A percentile compares a stretch with the other conserved stretches of the same genome.
Evolutionary conservation across 2,329 filamentous ascomycete species (phyloP).

Genomic region (Paraconiothyrium brasiliense): DNA sequence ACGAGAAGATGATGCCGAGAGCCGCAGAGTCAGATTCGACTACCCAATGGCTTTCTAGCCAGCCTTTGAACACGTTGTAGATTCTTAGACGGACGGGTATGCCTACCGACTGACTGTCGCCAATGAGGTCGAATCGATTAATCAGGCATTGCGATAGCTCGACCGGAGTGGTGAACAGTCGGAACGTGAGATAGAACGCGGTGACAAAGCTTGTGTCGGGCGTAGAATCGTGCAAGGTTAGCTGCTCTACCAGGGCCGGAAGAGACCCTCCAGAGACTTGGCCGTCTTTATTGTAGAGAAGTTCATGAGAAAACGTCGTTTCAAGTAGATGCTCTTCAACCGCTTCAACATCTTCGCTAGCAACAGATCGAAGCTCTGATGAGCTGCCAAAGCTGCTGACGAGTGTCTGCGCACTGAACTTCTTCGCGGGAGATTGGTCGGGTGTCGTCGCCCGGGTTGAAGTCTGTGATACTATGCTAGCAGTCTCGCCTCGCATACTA

Average conservation of each 20-base stretch:
- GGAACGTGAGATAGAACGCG: conserved; percentile 95
- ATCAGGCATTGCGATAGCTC: conserved; percentile 85
- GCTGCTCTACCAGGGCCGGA: conserved; percentile 88
- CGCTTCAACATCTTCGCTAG: conserved; percentile 80
- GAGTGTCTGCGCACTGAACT: conserved; percentile 67
- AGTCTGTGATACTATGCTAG: conserved; percentile 79
- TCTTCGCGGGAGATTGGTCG: conserved; percentile 66
- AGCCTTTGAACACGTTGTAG: conserved; percentile 96
- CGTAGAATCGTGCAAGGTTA: conserved; percentile 91
- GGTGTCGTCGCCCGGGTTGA: conserved; percentile 91
- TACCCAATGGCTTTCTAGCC: conserved; percentile 96
- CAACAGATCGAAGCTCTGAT: conserved; percentile 68
- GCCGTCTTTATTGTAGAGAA: conserved; percentile 93
- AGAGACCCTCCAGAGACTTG: conserved; percentile 93
- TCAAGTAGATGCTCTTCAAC: conserved; percentile 86
- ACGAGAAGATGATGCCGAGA: conserved; percentile 77
- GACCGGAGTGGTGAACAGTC: conserved; percentile 84
- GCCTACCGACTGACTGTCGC: conserved; percentile 77
- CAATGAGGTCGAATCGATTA: conserved; percentile 91
- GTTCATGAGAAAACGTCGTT: conserved; percentile 89
- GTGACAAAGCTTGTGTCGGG: conserved; percentile 92
- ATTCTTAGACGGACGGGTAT: conserved; percentile 86
- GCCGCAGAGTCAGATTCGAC: conserved; percentile 81
- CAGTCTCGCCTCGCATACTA: conserved; percentile 77
- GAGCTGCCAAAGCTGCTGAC: conserved; percentile 71